Conservation (phyloP, 1,139 yeast species). For the Saccharomyces hybrid region DNA sequence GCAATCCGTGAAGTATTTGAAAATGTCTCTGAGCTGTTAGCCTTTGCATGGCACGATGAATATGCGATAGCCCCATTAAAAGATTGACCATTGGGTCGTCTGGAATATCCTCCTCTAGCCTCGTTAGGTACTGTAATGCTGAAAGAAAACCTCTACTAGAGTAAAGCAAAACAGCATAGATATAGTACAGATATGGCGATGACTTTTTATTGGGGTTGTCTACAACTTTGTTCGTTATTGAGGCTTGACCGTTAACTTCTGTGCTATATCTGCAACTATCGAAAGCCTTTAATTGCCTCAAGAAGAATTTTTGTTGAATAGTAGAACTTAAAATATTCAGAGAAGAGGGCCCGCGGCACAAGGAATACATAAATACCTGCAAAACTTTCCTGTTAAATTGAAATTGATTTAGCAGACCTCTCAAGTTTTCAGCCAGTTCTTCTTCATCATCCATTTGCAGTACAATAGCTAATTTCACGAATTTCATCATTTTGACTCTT, state of each 20-base stretch:
- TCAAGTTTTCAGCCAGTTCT: conserved; percentile 47
- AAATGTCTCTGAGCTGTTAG: conserved; percentile 78
- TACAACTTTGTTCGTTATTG: conserved; percentile 44
- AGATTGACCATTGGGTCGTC: conserved; percentile 75
- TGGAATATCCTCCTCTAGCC: conserved; percentile 55
- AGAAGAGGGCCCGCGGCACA: conserved; percentile 43
- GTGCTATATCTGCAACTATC: conserved; percentile 56
- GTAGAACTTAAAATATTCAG: conserved; percentile 64
- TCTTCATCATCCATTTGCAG: conserved; percentile 46
- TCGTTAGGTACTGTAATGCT: conserved; percentile 59
- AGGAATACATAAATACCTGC: conserved; percentile 57
- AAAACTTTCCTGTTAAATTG: conserved; percentile 71
- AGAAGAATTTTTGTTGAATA: conserved; percentile 80
- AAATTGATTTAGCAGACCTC: conserved; percentile 56
- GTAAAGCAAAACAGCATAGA: conserved; percentile 73
- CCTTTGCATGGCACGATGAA: conserved; percentile 92
- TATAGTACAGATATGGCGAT: conserved; percentile 65
- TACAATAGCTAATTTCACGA: conserved; percentile 63
- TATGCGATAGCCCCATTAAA: conserved; percentile 67
- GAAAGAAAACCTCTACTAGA: conserved; percentile 81
- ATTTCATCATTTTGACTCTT: conserved; percentile 49
- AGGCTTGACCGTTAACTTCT: conserved; percentile 74
- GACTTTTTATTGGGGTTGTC: conserved; percentile 39
- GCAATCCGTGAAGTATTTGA: conserved; percentile 80
- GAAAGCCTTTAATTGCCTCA: conserved; percentile 83